Conservation (phyloP, 148 eudicot genomes). For the Diospyros kaki region DNA sequence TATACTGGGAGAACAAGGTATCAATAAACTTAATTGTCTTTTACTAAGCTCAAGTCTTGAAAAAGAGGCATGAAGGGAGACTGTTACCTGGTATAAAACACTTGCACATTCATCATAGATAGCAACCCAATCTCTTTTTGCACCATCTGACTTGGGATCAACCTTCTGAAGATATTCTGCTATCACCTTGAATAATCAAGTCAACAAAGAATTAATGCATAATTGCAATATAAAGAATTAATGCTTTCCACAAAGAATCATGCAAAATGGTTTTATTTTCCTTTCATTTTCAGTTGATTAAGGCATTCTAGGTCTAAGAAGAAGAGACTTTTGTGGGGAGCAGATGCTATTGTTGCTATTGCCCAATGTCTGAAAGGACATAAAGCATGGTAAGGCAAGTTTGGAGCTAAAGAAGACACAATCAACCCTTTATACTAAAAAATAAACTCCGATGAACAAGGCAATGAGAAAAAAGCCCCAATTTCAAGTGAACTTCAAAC, state of each 20-base stretch:
- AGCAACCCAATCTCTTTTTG: conserved; percentile 99
- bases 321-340: not conserved
- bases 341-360: not conserved
- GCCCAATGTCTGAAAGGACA: not conserved
- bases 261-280: not conserved
- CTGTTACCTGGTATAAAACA: conserved; percentile 79
- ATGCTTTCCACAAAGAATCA: not conserved
- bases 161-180: conserved; percentile 97
- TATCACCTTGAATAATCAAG: conserved; percentile 55
- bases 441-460: conserved; percentile 1
- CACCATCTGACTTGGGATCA: conserved; percentile 99
- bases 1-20: not conserved
- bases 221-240: not conserved
- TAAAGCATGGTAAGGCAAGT: not conserved
- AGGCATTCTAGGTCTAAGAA: not conserved
- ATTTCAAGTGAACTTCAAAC: conserved; percentile 17
- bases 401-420: conserved; percentile 6
- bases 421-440: not conserved
- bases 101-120: conserved; percentile 97
- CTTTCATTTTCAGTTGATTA: not conserved
- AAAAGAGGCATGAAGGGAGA: conserved; percentile 1
- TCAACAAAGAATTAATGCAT: conserved; percentile 3
- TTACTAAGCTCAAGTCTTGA: not conserved
- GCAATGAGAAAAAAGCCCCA: not conserved
- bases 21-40: not conserved